Evolutionary conservation across 768 basidiomycete genomes (phyloP).

Genomic region (Cubamyces lactineus): DNA sequence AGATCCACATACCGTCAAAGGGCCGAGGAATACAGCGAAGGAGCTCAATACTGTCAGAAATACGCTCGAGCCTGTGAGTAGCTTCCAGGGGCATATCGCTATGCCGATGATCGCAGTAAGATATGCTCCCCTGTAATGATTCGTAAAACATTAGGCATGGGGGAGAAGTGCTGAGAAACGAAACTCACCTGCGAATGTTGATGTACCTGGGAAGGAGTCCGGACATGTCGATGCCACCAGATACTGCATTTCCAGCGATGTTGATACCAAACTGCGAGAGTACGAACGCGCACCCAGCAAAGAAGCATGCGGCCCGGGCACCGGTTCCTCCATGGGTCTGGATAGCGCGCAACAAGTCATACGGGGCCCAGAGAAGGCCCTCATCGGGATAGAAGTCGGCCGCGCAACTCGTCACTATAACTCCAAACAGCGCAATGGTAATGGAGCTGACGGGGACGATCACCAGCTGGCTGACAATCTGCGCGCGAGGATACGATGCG

Average conservation of each 20-base stretch:
- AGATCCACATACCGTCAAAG: slow-evolving; percentile 34
- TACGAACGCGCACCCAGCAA: slow-evolving; percentile 27
- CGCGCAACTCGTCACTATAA: slow-evolving; percentile 28
- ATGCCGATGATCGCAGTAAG: slow-evolving; percentile 35
- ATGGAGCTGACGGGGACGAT: slow-evolving; percentile 23
- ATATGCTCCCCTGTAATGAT: slow-evolving; percentile 36
- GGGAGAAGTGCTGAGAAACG: not conserved
- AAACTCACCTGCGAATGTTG: slow-evolving; percentile 44
- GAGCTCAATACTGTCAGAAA: slow-evolving; percentile 44
- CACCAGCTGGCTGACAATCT: slow-evolving; percentile 21
- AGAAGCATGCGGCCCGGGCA: slow-evolving; percentile 31
- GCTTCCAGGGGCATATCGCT: slow-evolving; percentile 48
- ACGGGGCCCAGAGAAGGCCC: slow-evolving; percentile 30
- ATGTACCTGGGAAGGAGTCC: slow-evolving; percentile 46
- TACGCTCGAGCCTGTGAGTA: slow-evolving; percentile 40
- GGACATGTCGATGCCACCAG: slow-evolving; percentile 41
- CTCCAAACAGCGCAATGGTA: slow-evolving; percentile 23
- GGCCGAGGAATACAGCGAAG: slow-evolving; percentile 51
- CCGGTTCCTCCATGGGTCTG: slow-evolving; percentile 23
- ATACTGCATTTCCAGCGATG: slow-evolving; percentile 29
- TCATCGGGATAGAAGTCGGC: slow-evolving; percentile 27
- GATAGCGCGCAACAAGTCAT: slow-evolving; percentile 25
- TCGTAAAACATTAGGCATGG: not conserved
- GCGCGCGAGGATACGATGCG: slow-evolving; percentile 14
- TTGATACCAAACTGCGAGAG: slow-evolving; percentile 31